Evolutionary conservation across 352 stramenopile species (phyloP), one percentile per base, ranked within the genome.

Genomic region (Globisporangium takayamanum): DNA sequence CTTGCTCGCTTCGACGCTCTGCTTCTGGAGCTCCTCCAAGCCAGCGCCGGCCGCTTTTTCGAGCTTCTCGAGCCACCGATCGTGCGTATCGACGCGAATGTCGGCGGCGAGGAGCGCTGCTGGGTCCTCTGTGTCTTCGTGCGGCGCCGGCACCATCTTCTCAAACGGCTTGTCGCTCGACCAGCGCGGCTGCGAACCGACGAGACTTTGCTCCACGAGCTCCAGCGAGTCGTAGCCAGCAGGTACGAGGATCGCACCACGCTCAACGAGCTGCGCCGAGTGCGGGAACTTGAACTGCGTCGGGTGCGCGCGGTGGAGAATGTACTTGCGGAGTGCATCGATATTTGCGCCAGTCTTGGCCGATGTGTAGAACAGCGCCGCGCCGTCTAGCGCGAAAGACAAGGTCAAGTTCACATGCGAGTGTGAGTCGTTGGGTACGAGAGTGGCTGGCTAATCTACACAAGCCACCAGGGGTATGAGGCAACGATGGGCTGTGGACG

Each of bases 1-100:
- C 59, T 90, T 89, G 69, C 82, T 90, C 3, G 84, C 84, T 66
- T 94, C 84, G 14, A 94, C 76, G 39, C 81, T 92, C 60, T 91
- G 81, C 59, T 91, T 92, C 67, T 94, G 84, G 25, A 94, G 53
- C 47, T 94, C 82, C 48, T 89, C 81, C 0, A 94, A 63, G 16
- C 81, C 84, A 3, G 84, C 78, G 6, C 84, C 84, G 16, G 84
- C 84, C 14, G 81, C 82, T 30, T 88, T 88, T 59, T 94, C 84
- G 11, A 94, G 64, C 44, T 92, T 94, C 42, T 89, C 80, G 4
- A 94, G 72, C 84, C 84, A 94, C 41, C 74, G 64, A 25, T 92
- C 80, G 54, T 94, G 83, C 2, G 53, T 63, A 53, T 94, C 81
- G 36, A 91, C 63, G 53, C 76, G 73, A 26, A 90, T 69, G 37